Conservation (phyloP, 108 stramenopile species). For the Skeletonema marinoi region DNA sequence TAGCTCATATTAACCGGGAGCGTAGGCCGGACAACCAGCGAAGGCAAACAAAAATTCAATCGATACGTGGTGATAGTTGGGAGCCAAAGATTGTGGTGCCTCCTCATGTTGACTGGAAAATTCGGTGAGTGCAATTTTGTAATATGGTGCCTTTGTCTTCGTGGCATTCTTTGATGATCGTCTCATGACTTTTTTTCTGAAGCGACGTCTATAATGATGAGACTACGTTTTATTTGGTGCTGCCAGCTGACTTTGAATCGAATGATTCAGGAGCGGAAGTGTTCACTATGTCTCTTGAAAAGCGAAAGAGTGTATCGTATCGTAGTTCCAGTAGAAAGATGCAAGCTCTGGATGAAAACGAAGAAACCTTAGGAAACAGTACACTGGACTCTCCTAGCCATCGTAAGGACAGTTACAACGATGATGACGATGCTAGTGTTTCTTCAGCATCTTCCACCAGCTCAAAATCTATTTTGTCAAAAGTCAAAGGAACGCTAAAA, state of each 20-base stretch:
- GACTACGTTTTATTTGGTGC: slow-evolving; percentile 31
- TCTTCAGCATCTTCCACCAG: neutral
- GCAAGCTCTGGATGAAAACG: slow-evolving; percentile 2
- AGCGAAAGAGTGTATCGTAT: slow-evolving; percentile 20
- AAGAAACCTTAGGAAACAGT: neutral
- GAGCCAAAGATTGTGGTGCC: slow-evolving; percentile 24
- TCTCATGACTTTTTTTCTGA: neutral
- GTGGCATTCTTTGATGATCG: neutral
- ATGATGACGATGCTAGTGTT: slow-evolving; percentile 2
- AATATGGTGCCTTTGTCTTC: neutral
- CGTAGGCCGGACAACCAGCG: neutral
- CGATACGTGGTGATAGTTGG: slow-evolving; percentile 12
- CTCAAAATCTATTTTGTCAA: neutral
- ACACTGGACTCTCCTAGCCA: neutral
- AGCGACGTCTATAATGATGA: slow-evolving; percentile 34
- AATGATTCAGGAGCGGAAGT: slow-evolving; percentile 20
- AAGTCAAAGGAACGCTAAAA: neutral
- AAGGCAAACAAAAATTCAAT: neutral
- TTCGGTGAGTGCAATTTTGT: slow-evolving; percentile 3
- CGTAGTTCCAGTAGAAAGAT: neutral
- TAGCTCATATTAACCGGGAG: neutral
- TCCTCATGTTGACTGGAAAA: slow-evolving; percentile 33
- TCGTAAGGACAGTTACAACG: neutral
- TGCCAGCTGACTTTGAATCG: slow-evolving; percentile 25
- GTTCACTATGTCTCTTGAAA: neutral